Conservation (phyloP, 805 yeast genomes). For the Vanderwaltozyma tropicalis region DNA sequence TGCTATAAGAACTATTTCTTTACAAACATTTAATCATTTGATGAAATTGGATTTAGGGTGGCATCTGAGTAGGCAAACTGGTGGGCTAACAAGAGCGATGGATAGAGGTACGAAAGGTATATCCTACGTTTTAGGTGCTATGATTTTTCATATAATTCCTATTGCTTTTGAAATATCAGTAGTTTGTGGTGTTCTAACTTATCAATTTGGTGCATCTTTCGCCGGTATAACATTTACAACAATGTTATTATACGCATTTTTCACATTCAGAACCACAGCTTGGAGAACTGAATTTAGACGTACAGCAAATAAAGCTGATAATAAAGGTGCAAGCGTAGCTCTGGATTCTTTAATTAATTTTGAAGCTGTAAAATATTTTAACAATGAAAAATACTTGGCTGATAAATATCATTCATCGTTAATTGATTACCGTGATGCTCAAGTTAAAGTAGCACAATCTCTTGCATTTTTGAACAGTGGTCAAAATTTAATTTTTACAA, state of each 20-base stretch:
- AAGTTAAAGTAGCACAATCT: constrained; percentile 76
- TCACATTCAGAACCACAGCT: constrained; percentile 86
- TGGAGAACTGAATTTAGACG: constrained; percentile 94
- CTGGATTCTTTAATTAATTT: constrained; percentile 87
- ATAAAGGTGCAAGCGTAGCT: constrained; percentile 90
- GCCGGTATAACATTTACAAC: constrained; percentile 84
- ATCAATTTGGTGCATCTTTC: constrained; percentile 80
- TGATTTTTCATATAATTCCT: constrained; percentile 96
- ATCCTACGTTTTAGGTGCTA: constrained; percentile 80
- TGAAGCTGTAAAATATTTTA: constrained; percentile 90
- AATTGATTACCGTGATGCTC: constrained; percentile 53
- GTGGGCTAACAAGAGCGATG: constrained; percentile 91
- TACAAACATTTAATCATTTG: constrained; percentile 75
- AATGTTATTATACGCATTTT: constrained; percentile 78
- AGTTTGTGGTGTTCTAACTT: constrained; percentile 88
- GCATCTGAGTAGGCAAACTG: constrained; percentile 87
- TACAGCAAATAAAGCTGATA: constrained; percentile 85
- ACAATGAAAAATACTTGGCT: constrained; percentile 76
- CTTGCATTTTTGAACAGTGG: constrained; percentile 71
- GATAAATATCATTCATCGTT: constrained; percentile 70
- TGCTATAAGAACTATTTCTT: constrained; percentile 84
- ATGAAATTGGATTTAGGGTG: constrained; percentile 78
- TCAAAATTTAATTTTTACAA: constrained; percentile 69
- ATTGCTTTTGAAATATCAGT: constrained; percentile 84
- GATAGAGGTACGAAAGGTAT: constrained; percentile 98